Conservation (phyloP, 2,329 filamentous ascomycete genomes). For the Diatrype stigma region DNA sequence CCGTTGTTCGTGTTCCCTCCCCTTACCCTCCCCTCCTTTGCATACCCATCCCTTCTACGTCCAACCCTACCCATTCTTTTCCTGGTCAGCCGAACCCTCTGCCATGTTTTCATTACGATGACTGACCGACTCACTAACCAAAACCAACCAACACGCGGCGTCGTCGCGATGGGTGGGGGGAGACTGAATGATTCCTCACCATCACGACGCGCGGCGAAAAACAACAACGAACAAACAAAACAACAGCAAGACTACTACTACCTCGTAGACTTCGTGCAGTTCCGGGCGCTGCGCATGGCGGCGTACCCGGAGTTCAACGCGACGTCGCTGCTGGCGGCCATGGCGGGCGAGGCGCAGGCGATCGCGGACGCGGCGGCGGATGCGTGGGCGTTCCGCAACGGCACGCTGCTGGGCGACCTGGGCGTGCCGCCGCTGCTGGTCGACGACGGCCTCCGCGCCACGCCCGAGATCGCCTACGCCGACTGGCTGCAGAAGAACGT, state of each 20-base stretch:
- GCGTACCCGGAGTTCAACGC: neutral
- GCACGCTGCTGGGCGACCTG: neutral
- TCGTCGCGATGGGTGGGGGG: too few species aligned
- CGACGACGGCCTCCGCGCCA: neutral
- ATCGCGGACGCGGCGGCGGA: neutral
- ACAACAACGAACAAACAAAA: too few species aligned
- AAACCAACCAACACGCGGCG: too few species aligned
- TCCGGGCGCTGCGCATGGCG: neutral
- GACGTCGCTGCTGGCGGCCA: neutral
- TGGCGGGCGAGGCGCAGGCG: neutral
- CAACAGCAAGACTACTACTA: slow-evolving; percentile 2
- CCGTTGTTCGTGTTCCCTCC: neutral
- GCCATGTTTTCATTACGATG: too few species aligned
- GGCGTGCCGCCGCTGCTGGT: neutral
- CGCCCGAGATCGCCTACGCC: neutral
- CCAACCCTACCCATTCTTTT: neutral
- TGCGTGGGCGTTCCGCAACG: neutral
- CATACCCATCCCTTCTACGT: too few species aligned
- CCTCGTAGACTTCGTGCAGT: neutral
- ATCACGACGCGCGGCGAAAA: too few species aligned
- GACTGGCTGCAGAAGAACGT: slow-evolving; percentile 1
- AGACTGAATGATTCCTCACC: too few species aligned
- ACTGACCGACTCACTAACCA: too few species aligned
- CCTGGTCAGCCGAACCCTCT: too few species aligned
- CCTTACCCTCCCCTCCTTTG: neutral